These are phyloP conservation scores for Begonia fuchsioides DNA, from an alignment of 306 rosid genomes.

Conservation along the genomic window DNA sequence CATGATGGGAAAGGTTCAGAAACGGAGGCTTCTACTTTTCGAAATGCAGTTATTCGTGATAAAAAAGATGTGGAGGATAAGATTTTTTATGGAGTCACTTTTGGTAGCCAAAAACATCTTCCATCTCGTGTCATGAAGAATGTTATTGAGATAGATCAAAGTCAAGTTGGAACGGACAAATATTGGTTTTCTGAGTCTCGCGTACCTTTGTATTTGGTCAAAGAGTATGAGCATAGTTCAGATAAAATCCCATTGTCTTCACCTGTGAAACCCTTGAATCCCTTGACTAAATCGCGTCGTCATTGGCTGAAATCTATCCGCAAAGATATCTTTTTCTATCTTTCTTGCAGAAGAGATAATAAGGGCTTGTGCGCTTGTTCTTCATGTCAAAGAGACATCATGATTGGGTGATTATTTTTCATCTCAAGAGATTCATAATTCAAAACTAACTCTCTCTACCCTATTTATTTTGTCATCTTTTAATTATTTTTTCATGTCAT, in stretches of 20 bases:
- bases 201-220: slow-evolving; percentile 74
- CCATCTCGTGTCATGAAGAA: slow-evolving; percentile 82
- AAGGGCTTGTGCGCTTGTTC: slow-evolving; percentile 46
- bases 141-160: slow-evolving; percentile 51
- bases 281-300: slow-evolving; percentile 25
- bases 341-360: slow-evolving; percentile 75
- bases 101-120: slow-evolving; percentile 89
- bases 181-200: slow-evolving; percentile 81
- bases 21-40: slow-evolving; percentile 76
- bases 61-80: slow-evolving; percentile 45
- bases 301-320: slow-evolving; percentile 29
- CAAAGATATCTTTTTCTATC: slow-evolving; percentile 64
- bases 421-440: neutral
- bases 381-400: slow-evolving; percentile 47
- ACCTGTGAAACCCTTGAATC: slow-evolving; percentile 25
- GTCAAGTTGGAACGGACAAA: slow-evolving; percentile 40
- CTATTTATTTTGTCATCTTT: slow-evolving; percentile 3
- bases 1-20: slow-evolving; percentile 72
- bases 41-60: slow-evolving; percentile 71
- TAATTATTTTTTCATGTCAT: slow-evolving; percentile 15
- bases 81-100: slow-evolving; percentile 51
- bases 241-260: slow-evolving; percentile 17
- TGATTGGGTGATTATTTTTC: slow-evolving; percentile 34
- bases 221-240: slow-evolving; percentile 54
- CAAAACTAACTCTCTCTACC: no score